Base-by-base conservation (phyloP, 1,139 yeast species). In the Saccharomyces hybrid region DNA sequence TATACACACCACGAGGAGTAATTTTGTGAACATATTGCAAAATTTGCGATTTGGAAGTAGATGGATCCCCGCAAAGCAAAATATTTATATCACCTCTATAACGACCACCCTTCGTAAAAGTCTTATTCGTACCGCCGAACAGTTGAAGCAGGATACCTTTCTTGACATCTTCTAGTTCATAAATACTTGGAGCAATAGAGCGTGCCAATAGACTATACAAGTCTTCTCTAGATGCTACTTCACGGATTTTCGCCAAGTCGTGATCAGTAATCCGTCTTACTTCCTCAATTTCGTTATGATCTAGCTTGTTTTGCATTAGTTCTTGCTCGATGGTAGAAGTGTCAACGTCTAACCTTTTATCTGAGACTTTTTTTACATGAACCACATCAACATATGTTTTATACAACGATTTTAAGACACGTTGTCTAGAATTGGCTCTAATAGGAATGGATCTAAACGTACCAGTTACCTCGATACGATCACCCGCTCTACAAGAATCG, bases 1-100 rank as follows among this genome's bases (percentile, higher is more conserved):
- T 93, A 71, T 91, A 93, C 47, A 95, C 89, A 63, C 99, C 99
- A 68, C 99, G 79, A 46, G 99, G 99, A 0, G 99, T 96, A 62
- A 93, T 93, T 68, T 91, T 89, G 73, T 93, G 99, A 52, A 93
- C 98, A 63, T 93, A 93, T 67, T 90, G 95, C 62, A 93, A 77
- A 55, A 93, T 75, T 71, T 93, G 99, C 1, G 99, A 93, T 70
- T 93, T 93, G 11, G 98, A 85, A 2, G 99, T 93, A 8, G 98
- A 91, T 2, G 99, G 99, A 70, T 93, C 99, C 65, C 99, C 99
- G 75, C 98, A 91, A 50, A 93, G 77, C 57, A 93, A 74, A 51
- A 93, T 79, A 69, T 93, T 93, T 58, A 93, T 82, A 69, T 93
- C 99, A 53, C 99, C 99, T 77, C 99, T 81, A 70, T 91, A 93